Conservation (phyloP, 352 stramenopile species). For the Pythium coloratum region DNA sequence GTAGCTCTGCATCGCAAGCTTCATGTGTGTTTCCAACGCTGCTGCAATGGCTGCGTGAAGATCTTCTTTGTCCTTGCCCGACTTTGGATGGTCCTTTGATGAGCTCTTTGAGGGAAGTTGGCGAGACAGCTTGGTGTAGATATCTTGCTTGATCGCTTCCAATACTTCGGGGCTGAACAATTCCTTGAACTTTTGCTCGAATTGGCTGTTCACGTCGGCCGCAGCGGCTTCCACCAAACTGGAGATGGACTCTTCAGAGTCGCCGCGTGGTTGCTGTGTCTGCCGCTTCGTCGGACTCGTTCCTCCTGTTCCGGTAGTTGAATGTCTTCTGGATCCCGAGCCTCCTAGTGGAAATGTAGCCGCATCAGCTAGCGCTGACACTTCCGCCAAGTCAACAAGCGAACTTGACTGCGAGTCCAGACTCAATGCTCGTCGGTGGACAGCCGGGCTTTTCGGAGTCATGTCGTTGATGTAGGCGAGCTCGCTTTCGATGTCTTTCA, state of each 20-base stretch:
- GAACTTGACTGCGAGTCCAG: conserved; percentile 17
- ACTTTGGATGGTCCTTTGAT: not conserved
- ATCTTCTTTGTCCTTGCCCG: conserved; percentile 28
- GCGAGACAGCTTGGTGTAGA: conserved; percentile 51
- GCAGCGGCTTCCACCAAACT: conserved; percentile 21
- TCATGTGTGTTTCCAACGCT: conserved; percentile 53
- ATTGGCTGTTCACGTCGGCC: conserved; percentile 18
- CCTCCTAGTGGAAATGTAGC: not conserved
- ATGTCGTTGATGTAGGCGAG: conserved; percentile 50
- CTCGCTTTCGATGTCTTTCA: conserved; percentile 63
- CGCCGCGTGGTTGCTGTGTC: not conserved
- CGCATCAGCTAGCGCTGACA: not conserved
- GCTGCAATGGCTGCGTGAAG: conserved; percentile 51
- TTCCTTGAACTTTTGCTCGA: conserved; percentile 53
- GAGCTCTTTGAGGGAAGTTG: conserved; percentile 29
- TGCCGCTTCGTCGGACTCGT: not conserved
- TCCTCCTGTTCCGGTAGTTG: not conserved
- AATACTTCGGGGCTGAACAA: conserved; percentile 49
- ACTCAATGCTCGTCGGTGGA: conserved; percentile 18
- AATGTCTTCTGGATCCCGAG: not conserved
- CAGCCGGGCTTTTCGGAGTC: conserved; percentile 2
- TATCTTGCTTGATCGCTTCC: conserved; percentile 62
- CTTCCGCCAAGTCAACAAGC: not conserved
- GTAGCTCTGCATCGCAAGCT: conserved; percentile 34
- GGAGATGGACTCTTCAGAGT: conserved; percentile 14